Evolutionary conservation across 1,139 yeast genomes (phyloP).

Genomic region (Suhomyces bribrorum): DNA sequence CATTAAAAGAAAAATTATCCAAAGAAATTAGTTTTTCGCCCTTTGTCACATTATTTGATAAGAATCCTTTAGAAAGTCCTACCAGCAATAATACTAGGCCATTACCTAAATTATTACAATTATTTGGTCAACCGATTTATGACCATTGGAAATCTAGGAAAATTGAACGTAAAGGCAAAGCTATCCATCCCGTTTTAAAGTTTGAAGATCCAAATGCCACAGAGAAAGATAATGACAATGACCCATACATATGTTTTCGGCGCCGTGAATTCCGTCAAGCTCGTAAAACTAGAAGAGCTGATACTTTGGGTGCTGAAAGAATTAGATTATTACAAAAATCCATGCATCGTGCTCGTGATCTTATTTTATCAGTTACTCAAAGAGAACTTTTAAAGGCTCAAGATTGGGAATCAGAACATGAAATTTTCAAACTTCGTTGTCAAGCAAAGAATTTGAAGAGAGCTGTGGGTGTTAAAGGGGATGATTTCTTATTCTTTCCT

Average conservation of each 20-base stretch:
- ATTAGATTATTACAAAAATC: slow-evolving; percentile 74
- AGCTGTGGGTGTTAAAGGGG: slow-evolving; percentile 72
- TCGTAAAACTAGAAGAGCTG: slow-evolving; percentile 94
- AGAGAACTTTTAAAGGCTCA: slow-evolving; percentile 69
- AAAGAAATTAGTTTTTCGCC: slow-evolving; percentile 43
- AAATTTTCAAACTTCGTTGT: slow-evolving; percentile 69
- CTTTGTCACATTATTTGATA: slow-evolving; percentile 54
- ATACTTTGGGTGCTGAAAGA: slow-evolving; percentile 85
- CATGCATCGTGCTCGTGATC: slow-evolving; percentile 71
- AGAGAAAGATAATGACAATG: slow-evolving; percentile 86
- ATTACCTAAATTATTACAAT: slow-evolving; percentile 53
- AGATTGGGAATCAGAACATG: slow-evolving; percentile 57
- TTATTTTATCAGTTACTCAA: slow-evolving; percentile 69
- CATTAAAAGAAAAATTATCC: slow-evolving; percentile 42
- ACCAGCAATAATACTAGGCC: slow-evolving; percentile 36
- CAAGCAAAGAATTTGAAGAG: slow-evolving; percentile 75
- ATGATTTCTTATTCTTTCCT: slow-evolving; percentile 79
- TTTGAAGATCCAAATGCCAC: slow-evolving; percentile 78
- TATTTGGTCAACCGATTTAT: slow-evolving; percentile 70
- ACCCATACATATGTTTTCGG: slow-evolving; percentile 94
- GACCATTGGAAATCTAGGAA: slow-evolving; percentile 82
- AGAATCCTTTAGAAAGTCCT: slow-evolving; percentile 33
- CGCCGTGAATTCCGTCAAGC: slow-evolving; percentile 95
- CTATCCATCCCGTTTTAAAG: slow-evolving; percentile 72
- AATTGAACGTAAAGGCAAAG: slow-evolving; percentile 66